These are phyloP conservation scores for Clarireedia homoeocarpa DNA, from an alignment of 2,329 filamentous ascomycete species.

Conservation along the genomic window DNA sequence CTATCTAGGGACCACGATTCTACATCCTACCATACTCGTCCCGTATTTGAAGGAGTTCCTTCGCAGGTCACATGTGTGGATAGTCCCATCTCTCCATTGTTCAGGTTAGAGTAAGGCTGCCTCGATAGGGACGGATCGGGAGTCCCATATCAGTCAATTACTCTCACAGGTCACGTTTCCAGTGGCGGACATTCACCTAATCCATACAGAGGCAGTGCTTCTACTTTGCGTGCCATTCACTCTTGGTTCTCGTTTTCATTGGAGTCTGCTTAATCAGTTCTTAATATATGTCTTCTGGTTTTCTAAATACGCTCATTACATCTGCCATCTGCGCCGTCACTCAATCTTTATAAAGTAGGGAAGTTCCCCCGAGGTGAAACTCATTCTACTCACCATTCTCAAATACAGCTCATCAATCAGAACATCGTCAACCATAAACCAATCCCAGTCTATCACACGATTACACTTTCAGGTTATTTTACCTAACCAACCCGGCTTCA, in stretches of 20 bases:
- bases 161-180: conserved; percentile 19
- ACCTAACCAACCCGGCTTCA: background rate
- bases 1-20: conserved; percentile 1
- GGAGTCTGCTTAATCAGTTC: background rate
- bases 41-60: conserved; percentile 2
- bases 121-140: conserved; percentile 9
- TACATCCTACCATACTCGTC: background rate
- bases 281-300: conserved; percentile 15
- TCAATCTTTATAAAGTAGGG: conserved; percentile 6
- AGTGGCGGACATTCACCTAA: conserved; percentile 18
- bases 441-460: background rate
- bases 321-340: background rate
- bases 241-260: background rate
- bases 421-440: background rate
- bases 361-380: background rate
- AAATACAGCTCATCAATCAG: background rate
- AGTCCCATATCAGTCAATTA: conserved; percentile 3
- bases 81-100: conserved; percentile 15
- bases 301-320: background rate
- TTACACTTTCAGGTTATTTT: background rate
- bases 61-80: conserved; percentile 13
- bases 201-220: conserved; percentile 24
- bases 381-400: conserved; percentile 1
- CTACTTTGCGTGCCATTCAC: conserved; percentile 10
- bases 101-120: conserved; percentile 16